Evolutionary conservation across 2,329 filamentous ascomycete genomes (phyloP).

Genomic region (Pseudonectria buxi): DNA sequence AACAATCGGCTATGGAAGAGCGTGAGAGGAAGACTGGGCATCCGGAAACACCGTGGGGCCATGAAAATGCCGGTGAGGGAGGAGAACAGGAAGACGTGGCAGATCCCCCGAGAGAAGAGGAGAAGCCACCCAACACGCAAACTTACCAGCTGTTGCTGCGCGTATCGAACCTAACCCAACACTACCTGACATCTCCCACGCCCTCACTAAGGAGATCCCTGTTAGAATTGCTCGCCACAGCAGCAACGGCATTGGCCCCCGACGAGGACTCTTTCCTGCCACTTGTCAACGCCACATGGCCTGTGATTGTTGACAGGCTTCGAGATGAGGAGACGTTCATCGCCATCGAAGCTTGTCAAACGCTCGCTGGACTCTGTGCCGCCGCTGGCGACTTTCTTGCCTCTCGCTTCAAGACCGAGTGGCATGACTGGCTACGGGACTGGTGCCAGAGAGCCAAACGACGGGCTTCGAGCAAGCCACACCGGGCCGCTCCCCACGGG

Average conservation of each 20-base stretch:
- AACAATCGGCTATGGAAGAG: constrained; percentile 32
- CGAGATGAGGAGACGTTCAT: constrained; percentile 64
- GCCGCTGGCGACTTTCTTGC: constrained; percentile 76
- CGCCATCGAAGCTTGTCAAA: constrained; percentile 60
- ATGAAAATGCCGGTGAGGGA: constrained; percentile 27
- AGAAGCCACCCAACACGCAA: constrained; percentile 63
- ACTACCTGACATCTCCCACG: constrained; percentile 82
- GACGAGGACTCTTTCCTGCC: constrained; percentile 83
- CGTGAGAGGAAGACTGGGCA: constrained; percentile 22
- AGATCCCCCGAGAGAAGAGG: constrained; percentile 29
- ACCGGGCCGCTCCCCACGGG: constrained; percentile 9
- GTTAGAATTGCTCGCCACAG: constrained; percentile 67
- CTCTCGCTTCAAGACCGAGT: constrained; percentile 67
- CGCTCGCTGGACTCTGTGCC: constrained; percentile 61
- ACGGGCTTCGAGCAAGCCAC: constrained; percentile 25
- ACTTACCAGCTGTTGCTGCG: constrained; percentile 75
- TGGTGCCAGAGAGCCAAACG: constrained; percentile 42
- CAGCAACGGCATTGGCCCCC: constrained; percentile 62
- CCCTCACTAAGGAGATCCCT: constrained; percentile 72
- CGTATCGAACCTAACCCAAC: constrained; percentile 77
- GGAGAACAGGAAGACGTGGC: constrained; percentile 29
- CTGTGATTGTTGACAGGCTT: constrained; percentile 63
- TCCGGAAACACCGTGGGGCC: constrained; percentile 32
- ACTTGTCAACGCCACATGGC: constrained; percentile 86
- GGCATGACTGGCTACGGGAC: constrained; percentile 47